Evolutionary conservation across 1,284 basidiomycete species (phyloP), one percentile per base, ranked within the genome.

Genomic region (Ustilago trichophora): DNA sequence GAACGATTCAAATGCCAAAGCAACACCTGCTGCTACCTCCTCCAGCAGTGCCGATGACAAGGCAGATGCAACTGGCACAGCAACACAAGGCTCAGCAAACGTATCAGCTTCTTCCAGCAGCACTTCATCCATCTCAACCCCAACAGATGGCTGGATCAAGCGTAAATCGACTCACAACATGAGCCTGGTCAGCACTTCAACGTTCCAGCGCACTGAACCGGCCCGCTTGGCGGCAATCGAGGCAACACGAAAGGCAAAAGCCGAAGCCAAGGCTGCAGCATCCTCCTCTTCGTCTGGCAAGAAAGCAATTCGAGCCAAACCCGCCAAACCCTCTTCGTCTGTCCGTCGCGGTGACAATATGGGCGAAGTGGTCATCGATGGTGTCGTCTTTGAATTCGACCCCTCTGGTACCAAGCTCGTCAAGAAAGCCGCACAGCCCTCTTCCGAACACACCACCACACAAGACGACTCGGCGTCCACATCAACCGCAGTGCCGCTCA

Each of bases 361-460:
- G 74, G 75, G 76, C 21, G 75, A 80, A 45, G 84, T 85, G 3
- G 82, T 85, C 24, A 83, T 85, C 16, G 84, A 85, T 63, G 84
- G 84, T 9, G 82, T 84, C 33, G 78, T 83, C 13, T 85, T 84
- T 56, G 82, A 85, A 48, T 85, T 85, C 58, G 84, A 84, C 45
- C 77, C 83, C 41, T 83, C 80, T 6, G 85, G 85, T 3, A 81
- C 78, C 40, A 84, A 84, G 71, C 76, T 85, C n/a, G 82, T 82
- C 22, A 79, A 84, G 41, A 82, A 74, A 43, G 40, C 47, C 0
- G 18, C 41, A 1, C 71, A 65, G 25, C 66, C 69, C 11, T 52
- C 64, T 3, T 11, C 53, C n/a, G n/a, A n/a, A n/a, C n/a, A n/a
- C n/a, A n/a, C n/a, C n/a, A n/a, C n/a, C n/a, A n/a, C n/a, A n/a